Base-by-base conservation (phyloP, 2,329 filamentous ascomycete species). In the Verticillium albo-atrum region DNA sequence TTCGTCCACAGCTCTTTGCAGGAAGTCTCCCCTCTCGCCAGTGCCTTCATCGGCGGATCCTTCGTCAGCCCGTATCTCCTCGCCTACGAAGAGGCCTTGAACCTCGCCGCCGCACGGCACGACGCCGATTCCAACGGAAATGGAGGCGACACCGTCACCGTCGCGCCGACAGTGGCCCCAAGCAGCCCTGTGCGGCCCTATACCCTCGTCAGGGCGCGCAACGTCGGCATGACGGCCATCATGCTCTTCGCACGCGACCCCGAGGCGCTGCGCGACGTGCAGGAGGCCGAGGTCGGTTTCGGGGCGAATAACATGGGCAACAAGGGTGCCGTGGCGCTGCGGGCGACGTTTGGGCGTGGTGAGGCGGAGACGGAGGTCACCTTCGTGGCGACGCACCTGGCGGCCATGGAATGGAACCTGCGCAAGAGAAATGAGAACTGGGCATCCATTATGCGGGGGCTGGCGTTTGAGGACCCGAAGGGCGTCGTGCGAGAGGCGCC, bases 291-390 rank as follows among this genome's bases (percentile, higher is more conserved):
- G 57, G 89, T 92, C 2, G 93, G 95, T 0, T 89, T 97, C 55
- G 95, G 95, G 0, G 74, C 92, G 1, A 88, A 87, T 60, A 89
- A 94, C 55, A 95, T 97, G 89, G 95, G 92, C 17, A 97, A 97
- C 74, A 99, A 99, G 75, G 95, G 94, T 30, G 94, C 92, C 3
- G 89, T 96, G 1, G 95, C 89, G 0, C 80, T 94, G 62, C 82
- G 92, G 34, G 74, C 95, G 51, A 81, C 85, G 15, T 89, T 91
- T 67, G 63, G 71, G 59, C 68, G 65, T 53, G 67, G 64, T 30
- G 65, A 63, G 10, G 67, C 66, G 23, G 67, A 65, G 58, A 83
- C 89, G 27, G 85, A 90, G 67, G 73, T 97, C 58, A 97, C 92
- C 0, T 95, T 98, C 71, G 88, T 96, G 47, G 87, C 91, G 42